Evolutionary conservation across 2,329 filamentous ascomycete species (phyloP).

Genomic region (Coccinonectria pachysandricola): DNA sequence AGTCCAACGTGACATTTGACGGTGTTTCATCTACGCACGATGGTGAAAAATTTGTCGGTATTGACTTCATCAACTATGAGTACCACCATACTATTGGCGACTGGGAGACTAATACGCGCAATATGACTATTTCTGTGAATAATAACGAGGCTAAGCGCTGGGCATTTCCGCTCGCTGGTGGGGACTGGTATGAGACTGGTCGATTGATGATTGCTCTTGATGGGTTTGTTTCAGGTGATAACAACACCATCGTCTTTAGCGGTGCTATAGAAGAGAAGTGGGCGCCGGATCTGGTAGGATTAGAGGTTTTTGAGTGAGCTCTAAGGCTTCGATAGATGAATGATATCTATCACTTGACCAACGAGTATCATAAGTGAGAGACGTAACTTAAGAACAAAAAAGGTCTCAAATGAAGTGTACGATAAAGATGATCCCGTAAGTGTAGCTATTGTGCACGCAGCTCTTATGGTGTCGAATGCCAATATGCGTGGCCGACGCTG

Average conservation of each 20-base stretch:
- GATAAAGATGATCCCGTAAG: too few relatives aligned
- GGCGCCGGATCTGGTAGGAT: constrained; percentile 34
- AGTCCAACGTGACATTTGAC: constrained; percentile 27
- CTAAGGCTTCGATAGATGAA: too few relatives aligned
- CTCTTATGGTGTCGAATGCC: too few relatives aligned
- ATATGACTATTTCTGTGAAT: constrained; percentile 40
- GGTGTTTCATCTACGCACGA: constrained; percentile 19
- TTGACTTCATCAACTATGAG: constrained; percentile 45
- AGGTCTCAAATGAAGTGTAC: too few relatives aligned
- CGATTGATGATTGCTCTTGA: constrained; percentile 33
- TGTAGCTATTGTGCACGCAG: too few relatives aligned
- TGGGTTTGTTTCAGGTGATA: constrained; percentile 31
- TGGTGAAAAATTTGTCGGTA: constrained; percentile 30
- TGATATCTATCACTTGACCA: too few relatives aligned
- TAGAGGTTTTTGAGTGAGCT: constrained; percentile 19
- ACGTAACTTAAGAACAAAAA: too few relatives aligned
- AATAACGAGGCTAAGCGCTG: constrained; percentile 30
- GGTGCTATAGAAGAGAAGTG: constrained; percentile 15
- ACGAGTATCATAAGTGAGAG: too few relatives aligned
- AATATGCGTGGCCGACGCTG: too few relatives aligned
- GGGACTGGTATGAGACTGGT: constrained; percentile 40
- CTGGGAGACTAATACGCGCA: constrained; percentile 36
- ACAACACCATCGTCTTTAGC: constrained; percentile 28
- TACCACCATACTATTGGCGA: constrained; percentile 33
- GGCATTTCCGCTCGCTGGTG: constrained; percentile 39